A percentile compares a stretch with the other conserved stretches of the same genome.
Evolutionary conservation across 2,329 filamentous ascomycete genomes (phyloP).

Genomic region (Xylaria sp.): DNA sequence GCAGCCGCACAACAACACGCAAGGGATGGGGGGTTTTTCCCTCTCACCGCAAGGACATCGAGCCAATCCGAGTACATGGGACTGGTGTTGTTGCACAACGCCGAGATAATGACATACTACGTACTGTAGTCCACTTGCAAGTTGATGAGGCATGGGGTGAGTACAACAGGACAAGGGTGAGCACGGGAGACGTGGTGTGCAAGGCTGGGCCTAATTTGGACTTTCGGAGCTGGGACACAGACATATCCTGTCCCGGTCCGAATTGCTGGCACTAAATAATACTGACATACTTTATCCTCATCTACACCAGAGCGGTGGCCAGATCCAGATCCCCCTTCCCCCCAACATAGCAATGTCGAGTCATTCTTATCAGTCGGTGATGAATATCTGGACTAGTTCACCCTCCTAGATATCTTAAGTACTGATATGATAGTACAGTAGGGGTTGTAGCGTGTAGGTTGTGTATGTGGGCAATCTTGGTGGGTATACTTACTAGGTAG

Average conservation of each 20-base stretch:
- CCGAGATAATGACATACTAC: too few relatives aligned
- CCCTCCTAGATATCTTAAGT: too few relatives aligned
- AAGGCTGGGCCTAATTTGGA: background rate
- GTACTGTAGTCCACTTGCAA: background rate
- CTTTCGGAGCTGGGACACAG: background rate
- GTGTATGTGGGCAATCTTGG: too few relatives aligned
- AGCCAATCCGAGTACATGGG: constrained; percentile 7
- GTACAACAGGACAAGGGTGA: background rate
- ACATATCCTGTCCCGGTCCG: too few relatives aligned
- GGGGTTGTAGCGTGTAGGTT: too few relatives aligned
- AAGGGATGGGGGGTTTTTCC: constrained; percentile 4
- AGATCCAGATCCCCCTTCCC: too few relatives aligned
- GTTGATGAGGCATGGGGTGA: background rate
- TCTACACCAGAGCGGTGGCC: background rate
- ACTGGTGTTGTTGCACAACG: constrained; percentile 8
- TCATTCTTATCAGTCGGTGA: constrained; percentile 13
- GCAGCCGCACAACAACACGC: constrained; percentile 13
- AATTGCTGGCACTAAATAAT: too few relatives aligned
- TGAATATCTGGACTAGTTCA: too few relatives aligned
- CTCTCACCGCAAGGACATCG: constrained; percentile 22
- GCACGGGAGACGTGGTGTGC: background rate
- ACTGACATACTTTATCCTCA: background rate
- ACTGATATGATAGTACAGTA: background rate
- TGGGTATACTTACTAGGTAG: too few relatives aligned
- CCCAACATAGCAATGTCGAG: constrained; percentile 4